Evolutionary conservation across 2,329 filamentous ascomycete genomes (phyloP).

Genomic region (Sporothrix phasma): DNA sequence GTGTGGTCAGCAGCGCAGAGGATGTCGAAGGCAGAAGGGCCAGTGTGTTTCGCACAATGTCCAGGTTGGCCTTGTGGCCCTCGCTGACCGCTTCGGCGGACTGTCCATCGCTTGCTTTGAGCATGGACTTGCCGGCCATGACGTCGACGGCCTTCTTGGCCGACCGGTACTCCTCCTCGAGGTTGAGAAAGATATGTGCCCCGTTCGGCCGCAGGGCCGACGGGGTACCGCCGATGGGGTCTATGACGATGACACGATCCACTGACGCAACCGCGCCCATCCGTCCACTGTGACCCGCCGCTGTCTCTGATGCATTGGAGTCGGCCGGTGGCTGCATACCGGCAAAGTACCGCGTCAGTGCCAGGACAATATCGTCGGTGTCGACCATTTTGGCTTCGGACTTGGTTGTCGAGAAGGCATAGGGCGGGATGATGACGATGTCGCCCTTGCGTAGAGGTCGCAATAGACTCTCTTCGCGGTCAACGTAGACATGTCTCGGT

Average conservation of each 20-base stretch:
- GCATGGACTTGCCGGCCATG: slow-evolving; percentile 7
- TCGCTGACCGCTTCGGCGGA: slow-evolving; percentile 19
- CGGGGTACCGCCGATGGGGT: slow-evolving; percentile 78
- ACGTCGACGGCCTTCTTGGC: slow-evolving; percentile 52
- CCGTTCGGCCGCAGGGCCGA: slow-evolving; percentile 49
- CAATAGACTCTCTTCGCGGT: slow-evolving; percentile 46
- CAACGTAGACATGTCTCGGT: slow-evolving; percentile 30
- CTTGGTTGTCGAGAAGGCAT: slow-evolving; percentile 34
- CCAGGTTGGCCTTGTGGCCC: slow-evolving; percentile 59
- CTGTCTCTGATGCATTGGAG: not conserved
- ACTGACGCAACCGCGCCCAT: slow-evolving; percentile 42
- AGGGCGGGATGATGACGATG: slow-evolving; percentile 56
- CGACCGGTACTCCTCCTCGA: slow-evolving; percentile 75
- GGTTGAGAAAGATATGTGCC: slow-evolving; percentile 79
- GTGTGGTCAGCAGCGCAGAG: slow-evolving; percentile 82
- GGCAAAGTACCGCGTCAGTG: slow-evolving; percentile 65
- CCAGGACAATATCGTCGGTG: slow-evolving; percentile 57
- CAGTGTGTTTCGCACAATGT: slow-evolving; percentile 59
- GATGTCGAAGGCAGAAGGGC: slow-evolving; percentile 71
- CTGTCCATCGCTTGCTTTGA: not conserved
- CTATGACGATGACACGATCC: slow-evolving; percentile 81
- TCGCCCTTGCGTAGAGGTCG: slow-evolving; percentile 56
- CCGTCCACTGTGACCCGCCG: slow-evolving; percentile 25
- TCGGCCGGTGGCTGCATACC: slow-evolving; percentile 41
- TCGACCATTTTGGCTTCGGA: slow-evolving; percentile 32